Base-by-base conservation (phyloP, 2,329 filamentous ascomycete genomes). In the Colletotrichum neosansevieriae region DNA sequence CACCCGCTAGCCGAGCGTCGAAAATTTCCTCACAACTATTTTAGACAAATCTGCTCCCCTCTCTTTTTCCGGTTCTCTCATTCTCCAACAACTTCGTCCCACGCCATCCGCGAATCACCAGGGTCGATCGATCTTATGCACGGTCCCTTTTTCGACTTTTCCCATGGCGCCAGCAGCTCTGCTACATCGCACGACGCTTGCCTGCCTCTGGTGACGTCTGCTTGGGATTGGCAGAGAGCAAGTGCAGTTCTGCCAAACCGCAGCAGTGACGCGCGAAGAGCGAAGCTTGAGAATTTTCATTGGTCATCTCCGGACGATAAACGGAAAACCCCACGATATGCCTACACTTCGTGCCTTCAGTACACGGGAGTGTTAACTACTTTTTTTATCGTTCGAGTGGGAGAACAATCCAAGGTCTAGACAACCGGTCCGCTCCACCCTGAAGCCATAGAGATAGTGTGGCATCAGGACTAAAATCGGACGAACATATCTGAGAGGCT, bases 391-490 rank as follows among this genome's bases (percentile, higher is more conserved):
- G 80, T 83, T 88, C 86, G 85, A 85, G 86, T 78, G 86, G 89
- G 87, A 87, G 85, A 89, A 85, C 89, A 83, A 76, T 80, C 79
- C 78, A 84, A 78, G 87, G 87, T 86, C 87, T 89, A 89, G 87
- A 89, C 87, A 89, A 86, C 87, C 87, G 76, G 86, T 88, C 86
- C 84, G 81, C 84, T 89, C 87, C 87, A 89, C 87, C 87, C 87
- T 87, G 86, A 80, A 85, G 82, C 80, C 83, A 86, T 84, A 81
- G 83, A 85, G 69, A 69, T 59, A 79, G 82, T 88, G 85, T 85
- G 85, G 79, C 80, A 83, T 82, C 83, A 82, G 87, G 87, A 89
- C 87, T 89, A 89, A 84, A 84, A 84, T 82, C 83, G 85, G 86
- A 86, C 86, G 85, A 75, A 89, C 85, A 88, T 84, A 50, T 51